These are phyloP conservation scores for Venturia asperata DNA, from an alignment of 2,329 filamentous ascomycete genomes.

Conservation along the genomic window DNA sequence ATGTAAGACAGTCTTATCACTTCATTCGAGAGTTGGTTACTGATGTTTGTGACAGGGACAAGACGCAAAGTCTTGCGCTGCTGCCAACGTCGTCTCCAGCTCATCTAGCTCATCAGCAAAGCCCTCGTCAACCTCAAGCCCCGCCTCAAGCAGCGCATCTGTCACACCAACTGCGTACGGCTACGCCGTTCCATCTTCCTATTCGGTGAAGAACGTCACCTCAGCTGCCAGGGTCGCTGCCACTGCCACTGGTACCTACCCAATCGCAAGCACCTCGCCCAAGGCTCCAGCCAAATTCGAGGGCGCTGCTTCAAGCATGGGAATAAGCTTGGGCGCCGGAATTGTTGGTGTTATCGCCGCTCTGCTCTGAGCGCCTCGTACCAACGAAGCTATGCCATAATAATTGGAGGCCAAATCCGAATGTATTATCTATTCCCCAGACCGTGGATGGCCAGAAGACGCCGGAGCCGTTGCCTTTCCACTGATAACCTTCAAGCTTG, in stretches of 20 bases:
- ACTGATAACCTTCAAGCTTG: background rate
- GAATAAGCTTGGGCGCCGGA: slow-evolving; percentile 9
- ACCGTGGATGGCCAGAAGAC: background rate
- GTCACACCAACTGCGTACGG: background rate
- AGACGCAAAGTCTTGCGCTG: slow-evolving; percentile 20
- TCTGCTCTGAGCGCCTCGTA: background rate
- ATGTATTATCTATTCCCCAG: slow-evolving; percentile 1
- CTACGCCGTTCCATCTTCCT: background rate
- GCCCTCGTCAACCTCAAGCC: background rate
- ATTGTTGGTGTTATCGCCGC: slow-evolving; percentile 6
- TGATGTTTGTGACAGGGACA: slow-evolving; percentile 13
- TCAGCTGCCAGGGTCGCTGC: background rate
- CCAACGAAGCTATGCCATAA: background rate
- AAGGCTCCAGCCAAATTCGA: slow-evolving; percentile 1
- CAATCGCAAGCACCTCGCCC: background rate
- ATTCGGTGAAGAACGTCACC: slow-evolving; percentile 4
- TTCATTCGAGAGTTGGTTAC: background rate
- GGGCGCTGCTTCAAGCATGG: background rate
- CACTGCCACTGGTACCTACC: background rate
- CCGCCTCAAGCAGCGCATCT: background rate
- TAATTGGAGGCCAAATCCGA: background rate
- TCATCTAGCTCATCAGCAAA: slow-evolving; percentile 13
- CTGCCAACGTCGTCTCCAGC: slow-evolving; percentile 11
- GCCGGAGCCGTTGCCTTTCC: background rate
- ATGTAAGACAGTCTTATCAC: background rate